Evolutionary conservation across 164 flowering plant species (phyloP).

Genomic region (Pachysandra terminalis): DNA sequence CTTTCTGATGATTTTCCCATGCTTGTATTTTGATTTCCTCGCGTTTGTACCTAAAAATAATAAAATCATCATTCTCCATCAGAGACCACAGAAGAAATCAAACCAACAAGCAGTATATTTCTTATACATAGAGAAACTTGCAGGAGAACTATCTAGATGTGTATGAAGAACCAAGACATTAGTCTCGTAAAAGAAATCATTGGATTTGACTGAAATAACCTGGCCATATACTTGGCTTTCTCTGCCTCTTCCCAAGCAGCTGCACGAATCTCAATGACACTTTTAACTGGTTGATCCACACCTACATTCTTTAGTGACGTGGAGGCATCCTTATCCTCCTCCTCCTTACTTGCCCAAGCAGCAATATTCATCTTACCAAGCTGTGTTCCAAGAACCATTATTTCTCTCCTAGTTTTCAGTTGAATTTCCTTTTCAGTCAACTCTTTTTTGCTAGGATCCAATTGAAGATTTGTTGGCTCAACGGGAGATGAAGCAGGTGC

Average conservation of each 20-base stretch:
- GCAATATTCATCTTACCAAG: slow-evolving; percentile 93
- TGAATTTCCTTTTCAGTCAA: slow-evolving; percentile 67
- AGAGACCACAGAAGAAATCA: not conserved
- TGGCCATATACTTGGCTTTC: slow-evolving; percentile 73
- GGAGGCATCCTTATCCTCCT: slow-evolving; percentile 34
- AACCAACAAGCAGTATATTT: not conserved
- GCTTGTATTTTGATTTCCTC: slow-evolving; percentile 87
- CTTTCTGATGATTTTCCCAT: slow-evolving; percentile 83
- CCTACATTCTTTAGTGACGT: slow-evolving; percentile 25
- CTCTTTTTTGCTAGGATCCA: slow-evolving; percentile 34
- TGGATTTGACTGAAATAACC: slow-evolving; percentile 37
- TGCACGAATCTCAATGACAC: slow-evolving; percentile 64
- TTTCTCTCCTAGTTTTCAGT: slow-evolving; percentile 76
- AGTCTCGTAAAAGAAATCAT: too few relatives aligned
- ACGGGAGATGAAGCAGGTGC: slow-evolving; percentile 48
- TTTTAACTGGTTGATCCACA: slow-evolving; percentile 33
- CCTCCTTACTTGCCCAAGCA: slow-evolving; percentile 92
- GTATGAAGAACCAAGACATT: too few relatives aligned
- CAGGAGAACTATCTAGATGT: too few relatives aligned
- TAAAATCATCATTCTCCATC: slow-evolving; percentile 1
- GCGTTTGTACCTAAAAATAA: slow-evolving; percentile 51
- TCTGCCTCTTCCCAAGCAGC: slow-evolving; percentile 92
- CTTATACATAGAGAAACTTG: too few relatives aligned
- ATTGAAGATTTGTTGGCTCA: slow-evolving; percentile 18
- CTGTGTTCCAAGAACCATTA: slow-evolving; percentile 78